Evolutionary conservation across 2,329 filamentous ascomycete species (phyloP).

Genomic region (Beauveria sp.): DNA sequence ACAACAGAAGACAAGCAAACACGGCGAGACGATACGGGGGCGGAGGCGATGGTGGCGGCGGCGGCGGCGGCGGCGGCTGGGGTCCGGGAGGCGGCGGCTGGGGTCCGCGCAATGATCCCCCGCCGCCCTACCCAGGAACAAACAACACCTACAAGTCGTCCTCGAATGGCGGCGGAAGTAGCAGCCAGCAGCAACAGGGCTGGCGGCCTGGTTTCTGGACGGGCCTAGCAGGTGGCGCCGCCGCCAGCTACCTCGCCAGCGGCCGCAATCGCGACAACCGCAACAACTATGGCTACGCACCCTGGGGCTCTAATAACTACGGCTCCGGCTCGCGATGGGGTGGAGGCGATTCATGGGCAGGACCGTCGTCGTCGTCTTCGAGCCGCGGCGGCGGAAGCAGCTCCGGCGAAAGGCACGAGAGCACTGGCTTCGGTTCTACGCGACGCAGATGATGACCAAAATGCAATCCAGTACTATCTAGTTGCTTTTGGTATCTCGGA

Average conservation of each 20-base stretch:
- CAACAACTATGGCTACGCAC: constrained; percentile 18
- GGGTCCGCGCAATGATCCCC: constrained; percentile 39
- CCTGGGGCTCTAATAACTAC: constrained; percentile 15
- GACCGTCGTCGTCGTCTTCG: constrained; percentile 27
- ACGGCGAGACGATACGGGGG: constrained; percentile 23
- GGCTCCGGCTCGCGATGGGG: constrained; percentile 27
- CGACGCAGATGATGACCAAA: constrained; percentile 39
- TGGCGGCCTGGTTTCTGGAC: constrained; percentile 37
- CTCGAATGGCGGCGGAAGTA: constrained; percentile 29
- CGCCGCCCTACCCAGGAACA: constrained; percentile 42
- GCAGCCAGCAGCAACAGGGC: constrained; percentile 20
- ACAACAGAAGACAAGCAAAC: background rate
- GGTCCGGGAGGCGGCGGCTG: constrained; percentile 22
- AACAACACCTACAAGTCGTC: constrained; percentile 13
- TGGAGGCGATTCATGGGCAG: constrained; percentile 20
- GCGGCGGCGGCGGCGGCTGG: constrained; percentile 23
- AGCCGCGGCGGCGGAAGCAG: constrained; percentile 28
- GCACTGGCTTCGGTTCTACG: constrained; percentile 67
- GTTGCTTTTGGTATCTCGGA: too few species aligned
- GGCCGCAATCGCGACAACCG: constrained; percentile 29
- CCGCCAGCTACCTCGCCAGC: constrained; percentile 59
- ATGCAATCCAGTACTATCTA: too few species aligned
- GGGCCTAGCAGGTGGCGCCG: constrained; percentile 59
- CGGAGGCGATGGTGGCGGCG: constrained; percentile 35
- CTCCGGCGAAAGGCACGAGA: constrained; percentile 48